Evolutionary conservation across 164 flowering plant genomes (phyloP), one percentile per base, ranked within the genome.

Genomic region (Liriodendron chinense): DNA sequence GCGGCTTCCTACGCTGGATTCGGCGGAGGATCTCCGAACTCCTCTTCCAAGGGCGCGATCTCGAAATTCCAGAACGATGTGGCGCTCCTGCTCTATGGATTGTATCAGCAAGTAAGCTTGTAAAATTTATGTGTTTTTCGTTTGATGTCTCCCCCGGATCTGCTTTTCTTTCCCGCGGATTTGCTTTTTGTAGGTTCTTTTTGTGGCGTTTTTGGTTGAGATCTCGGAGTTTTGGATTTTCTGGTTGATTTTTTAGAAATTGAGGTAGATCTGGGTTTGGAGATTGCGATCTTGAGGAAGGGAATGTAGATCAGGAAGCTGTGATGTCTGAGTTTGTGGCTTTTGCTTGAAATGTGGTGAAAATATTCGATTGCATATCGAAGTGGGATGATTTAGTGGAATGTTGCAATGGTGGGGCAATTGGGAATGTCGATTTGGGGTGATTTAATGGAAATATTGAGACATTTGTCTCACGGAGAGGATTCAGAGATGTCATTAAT

Each of bases 1-100:
- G 99, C 99, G n/a, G 95, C 98, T 1, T 76, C 98, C 5, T 93
- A 90, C 78, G 97, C 86, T 20, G 99, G 99, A 18, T 91, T 96
- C 75, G 93, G 85, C 47, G 97, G 92, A 86, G 97, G 92, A 34
- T 90, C 97, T 77, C 78, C 89, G 9, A 71, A 77, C 26, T 74
- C 86, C 47, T 75, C 85, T 65, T 48, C 57, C 68, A 78, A 81
- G 43, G 82, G 76, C 68, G 85, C 89, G 85, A 76, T 81, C 84
- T 88, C 96, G 59, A 90, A 86, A 80, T 94, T 91, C 87, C 69
- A 85, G 8, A 87, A 85, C 77, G 98, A 93, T 25, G 81, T 83
- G n/a, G 97, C 99, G 67, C 77, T 94, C 65, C 81, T 96, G 59
- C 97, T 96, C 43, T 96, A 93, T 82, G 97, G 88, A 13, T 82